Evolutionary conservation across 345 rosid species (phyloP), one percentile per base, ranked within the genome.

Genomic region (Fremontodendron californicum): DNA sequence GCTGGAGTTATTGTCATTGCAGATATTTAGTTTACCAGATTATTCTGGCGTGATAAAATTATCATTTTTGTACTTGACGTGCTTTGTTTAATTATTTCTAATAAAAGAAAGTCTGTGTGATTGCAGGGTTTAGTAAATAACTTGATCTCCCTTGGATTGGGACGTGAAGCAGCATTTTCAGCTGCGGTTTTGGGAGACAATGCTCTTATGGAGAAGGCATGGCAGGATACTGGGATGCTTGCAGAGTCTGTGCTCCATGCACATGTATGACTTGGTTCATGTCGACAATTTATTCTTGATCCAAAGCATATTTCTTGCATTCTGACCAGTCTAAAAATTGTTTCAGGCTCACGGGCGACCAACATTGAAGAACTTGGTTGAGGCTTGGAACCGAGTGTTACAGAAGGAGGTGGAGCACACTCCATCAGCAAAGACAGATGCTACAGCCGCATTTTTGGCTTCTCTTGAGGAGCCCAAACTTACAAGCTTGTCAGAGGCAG

Each of bases 141-240:
- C 88, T 85, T 96, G 84, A 85, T 92, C 80, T 87, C 97, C n/a
- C 80, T 88, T 40, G 99, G 99, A 77, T 87, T 89, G 81, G 99
- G 99, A 68, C 87, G 95, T 54, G 98, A 96, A 88, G 98, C 97
- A 67, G 95, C 99, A 71, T 96, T 96, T 87, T 77, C 99, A 61
- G 97, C 97, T 76, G 97, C 98, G 58, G 88, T 96, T 79, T 79
- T 96, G 82, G 98, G 97, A 49, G 99, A 96, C 87, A 94, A 94
- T 82, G 95, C 92, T 63, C 94, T 96, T 79, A 92, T 96, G 99
- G 99, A 94, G 83, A 93, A 89, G 84, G 95, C 97, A 29, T 96
- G 99, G 99, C 95, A 91, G 87, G 99, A 96, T 71, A 93, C 98
- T 0, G 99, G 99, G 79, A 96, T 96, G 99, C 97, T 92, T 45